Conservation (phyloP, 768 basidiomycete species). For the Termitomyces sp. region DNA sequence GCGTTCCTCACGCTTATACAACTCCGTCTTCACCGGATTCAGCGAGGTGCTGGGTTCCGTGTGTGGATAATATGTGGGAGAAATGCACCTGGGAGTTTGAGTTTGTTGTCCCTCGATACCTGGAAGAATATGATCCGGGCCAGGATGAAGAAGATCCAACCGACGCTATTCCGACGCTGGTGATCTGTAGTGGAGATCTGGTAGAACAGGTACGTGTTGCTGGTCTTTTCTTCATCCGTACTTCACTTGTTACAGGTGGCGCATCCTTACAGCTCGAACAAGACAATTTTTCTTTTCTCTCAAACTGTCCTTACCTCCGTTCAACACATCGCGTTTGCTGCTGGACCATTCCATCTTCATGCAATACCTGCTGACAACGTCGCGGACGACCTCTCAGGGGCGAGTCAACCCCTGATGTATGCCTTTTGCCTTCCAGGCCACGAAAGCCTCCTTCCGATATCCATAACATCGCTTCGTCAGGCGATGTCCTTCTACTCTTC, state of each 20-base stretch:
- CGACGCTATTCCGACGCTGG: conserved; percentile 72
- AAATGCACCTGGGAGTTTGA: conserved; percentile 98
- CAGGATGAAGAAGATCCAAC: conserved; percentile 47
- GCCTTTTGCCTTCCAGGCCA: conserved; percentile 92
- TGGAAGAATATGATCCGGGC: conserved; percentile 53
- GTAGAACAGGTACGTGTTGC: conserved; percentile 72
- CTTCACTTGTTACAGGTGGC: conserved; percentile 52
- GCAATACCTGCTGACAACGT: conserved; percentile 59
- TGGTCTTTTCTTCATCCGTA: conserved; percentile 2
- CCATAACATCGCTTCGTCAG: conserved; percentile 72
- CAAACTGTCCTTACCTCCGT: conserved; percentile 84
- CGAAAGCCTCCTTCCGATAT: conserved; percentile 61
- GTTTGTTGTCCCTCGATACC: conserved; percentile 83
- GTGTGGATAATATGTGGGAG: conserved; percentile 91
- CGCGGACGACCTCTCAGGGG: conserved; percentile 56
- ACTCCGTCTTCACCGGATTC: conserved; percentile 83
- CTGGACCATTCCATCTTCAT: conserved; percentile 86
- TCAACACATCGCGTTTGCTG: conserved; percentile 96
- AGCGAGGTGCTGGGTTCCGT: conserved; percentile 99
- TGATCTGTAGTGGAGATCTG: conserved; percentile 91
- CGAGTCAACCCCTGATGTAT: conserved; percentile 72
- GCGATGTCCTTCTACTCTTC: conserved; percentile 91
- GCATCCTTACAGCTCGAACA: conserved; percentile 90
- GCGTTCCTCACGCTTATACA: conserved; percentile 90
- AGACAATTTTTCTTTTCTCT: conserved; percentile 90